Percentiles rank a stretch among this genome's conserved stretches.
Evolutionary conservation across 2,329 filamentous ascomycete species (phyloP).

Genomic region (Diaporthe vexans): DNA sequence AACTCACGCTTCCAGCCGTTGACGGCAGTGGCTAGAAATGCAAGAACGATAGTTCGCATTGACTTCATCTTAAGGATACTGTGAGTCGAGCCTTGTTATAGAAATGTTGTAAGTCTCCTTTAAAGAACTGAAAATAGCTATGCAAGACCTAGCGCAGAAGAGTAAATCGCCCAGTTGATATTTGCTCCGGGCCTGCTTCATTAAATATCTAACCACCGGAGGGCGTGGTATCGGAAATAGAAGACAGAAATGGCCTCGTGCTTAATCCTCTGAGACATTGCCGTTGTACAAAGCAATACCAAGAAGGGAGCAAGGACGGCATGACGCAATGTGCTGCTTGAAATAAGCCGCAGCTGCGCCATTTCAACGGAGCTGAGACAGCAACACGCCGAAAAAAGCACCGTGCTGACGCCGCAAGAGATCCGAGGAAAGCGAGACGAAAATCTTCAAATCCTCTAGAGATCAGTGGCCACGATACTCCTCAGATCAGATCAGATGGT

Average conservation of each 20-base stretch:
- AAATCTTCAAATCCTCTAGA: no score
- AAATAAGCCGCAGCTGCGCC: neutral
- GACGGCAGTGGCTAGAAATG: neutral
- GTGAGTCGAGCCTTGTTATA: neutral
- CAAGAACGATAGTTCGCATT: neutral
- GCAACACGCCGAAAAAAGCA: neutral
- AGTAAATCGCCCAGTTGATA: neutral
- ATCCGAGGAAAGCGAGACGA: no score
- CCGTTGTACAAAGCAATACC: neutral
- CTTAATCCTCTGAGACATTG: neutral
- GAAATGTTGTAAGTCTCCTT: neutral
- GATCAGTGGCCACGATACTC: no score
- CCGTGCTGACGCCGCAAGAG: no score
- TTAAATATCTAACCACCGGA: no score
- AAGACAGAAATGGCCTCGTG: neutral
- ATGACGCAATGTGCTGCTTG: neutral
- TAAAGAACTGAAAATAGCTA: neutral
- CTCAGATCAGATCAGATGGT: no score
- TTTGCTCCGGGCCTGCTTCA: neutral
- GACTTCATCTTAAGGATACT: neutral
- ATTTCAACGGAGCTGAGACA: neutral
- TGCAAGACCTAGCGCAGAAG: neutral
- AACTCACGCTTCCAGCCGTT: neutral
- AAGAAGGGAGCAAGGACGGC: neutral
- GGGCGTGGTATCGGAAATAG: neutral